phyloP scores from a whole-genome alignment of 192 early-diverging fungal species.

The Coemansia nantahalensis region DNA sequence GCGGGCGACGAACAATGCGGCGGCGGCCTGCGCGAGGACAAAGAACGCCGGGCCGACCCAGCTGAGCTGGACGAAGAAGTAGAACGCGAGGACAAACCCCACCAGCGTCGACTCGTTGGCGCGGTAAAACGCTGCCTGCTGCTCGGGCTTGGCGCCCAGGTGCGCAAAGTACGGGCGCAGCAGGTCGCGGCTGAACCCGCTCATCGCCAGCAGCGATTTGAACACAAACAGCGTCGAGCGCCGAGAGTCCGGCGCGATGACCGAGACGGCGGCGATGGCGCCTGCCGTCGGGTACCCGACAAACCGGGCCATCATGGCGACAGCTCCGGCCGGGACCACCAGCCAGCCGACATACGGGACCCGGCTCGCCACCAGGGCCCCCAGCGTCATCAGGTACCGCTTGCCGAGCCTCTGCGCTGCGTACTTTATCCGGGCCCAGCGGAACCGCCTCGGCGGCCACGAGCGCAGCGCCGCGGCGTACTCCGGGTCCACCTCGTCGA shows the following conservation, averaged over 20 bases:
- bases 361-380: slow-evolving; percentile 18
- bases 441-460: slow-evolving; percentile 35
- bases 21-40: slow-evolving; percentile 41
- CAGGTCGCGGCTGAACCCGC: slow-evolving; percentile 46
- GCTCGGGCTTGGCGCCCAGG: slow-evolving; percentile 40
- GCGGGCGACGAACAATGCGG: slow-evolving; percentile 39
- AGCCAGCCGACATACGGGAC: slow-evolving; percentile 42
- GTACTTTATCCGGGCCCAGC: slow-evolving; percentile 41
- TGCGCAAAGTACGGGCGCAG: slow-evolving; percentile 43
- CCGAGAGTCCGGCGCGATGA: slow-evolving; percentile 27
- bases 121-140: slow-evolving; percentile 36
- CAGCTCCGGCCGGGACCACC: slow-evolving; percentile 31
- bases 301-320: slow-evolving; percentile 44
- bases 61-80: slow-evolving; percentile 48
- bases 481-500: slow-evolving; percentile 38
- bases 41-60: slow-evolving; percentile 50
- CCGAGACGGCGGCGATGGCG: slow-evolving; percentile 19
- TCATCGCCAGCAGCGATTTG: slow-evolving; percentile 48
- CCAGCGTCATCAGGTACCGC: slow-evolving; percentile 43
- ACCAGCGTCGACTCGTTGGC: slow-evolving; percentile 35
- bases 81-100: slow-evolving; percentile 42
- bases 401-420: slow-evolving; percentile 27
- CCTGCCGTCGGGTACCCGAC: slow-evolving; percentile 35
- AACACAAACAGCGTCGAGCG: slow-evolving; percentile 34
- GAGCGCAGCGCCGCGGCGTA: slow-evolving; percentile 27